phyloP scores from a whole-genome alignment of 257 asterid genomes.

The Nicotiana knightiana region DNA sequence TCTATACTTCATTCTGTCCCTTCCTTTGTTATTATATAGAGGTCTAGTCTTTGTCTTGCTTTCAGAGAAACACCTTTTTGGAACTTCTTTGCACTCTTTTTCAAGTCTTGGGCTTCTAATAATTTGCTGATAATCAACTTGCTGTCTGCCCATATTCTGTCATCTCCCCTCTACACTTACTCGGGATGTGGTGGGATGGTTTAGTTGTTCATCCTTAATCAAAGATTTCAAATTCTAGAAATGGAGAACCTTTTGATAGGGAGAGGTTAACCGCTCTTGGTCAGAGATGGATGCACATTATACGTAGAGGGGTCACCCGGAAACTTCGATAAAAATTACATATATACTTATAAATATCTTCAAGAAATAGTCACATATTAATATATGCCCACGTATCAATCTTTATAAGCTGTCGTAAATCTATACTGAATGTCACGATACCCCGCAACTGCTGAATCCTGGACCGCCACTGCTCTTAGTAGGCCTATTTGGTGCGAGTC shows the following conservation, averaged over 20 bases:
- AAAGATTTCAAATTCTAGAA: not conserved
- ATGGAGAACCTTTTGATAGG: not conserved
- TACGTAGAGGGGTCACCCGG: too few relatives aligned
- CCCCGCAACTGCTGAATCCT: too few relatives aligned
- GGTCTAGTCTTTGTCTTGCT: constrained; percentile 47
- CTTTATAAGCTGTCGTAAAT: accelerated
- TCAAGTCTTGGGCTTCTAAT: constrained; percentile 22
- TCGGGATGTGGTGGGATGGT: not conserved
- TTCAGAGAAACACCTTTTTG: constrained; percentile 27
- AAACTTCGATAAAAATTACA: too few relatives aligned
- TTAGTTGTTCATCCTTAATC: too few relatives aligned
- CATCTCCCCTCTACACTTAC: not conserved
- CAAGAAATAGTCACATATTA: too few relatives aligned
- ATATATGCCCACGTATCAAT: too few relatives aligned
- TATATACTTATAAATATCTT: too few relatives aligned
- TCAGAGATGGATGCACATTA: too few relatives aligned
- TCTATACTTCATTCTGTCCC: constrained; percentile 32
- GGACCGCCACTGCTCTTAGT: not conserved
- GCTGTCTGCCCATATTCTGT: constrained; percentile 12
- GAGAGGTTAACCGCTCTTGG: not conserved
- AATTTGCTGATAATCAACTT: constrained; percentile 18
- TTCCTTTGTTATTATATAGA: constrained; percentile 23
- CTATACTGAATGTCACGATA: too few relatives aligned
- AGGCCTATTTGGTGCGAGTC: not conserved
- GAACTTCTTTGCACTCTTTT: constrained; percentile 16